Conservation (phyloP, 768 basidiomycete species). For the Suillus plorans region DNA sequence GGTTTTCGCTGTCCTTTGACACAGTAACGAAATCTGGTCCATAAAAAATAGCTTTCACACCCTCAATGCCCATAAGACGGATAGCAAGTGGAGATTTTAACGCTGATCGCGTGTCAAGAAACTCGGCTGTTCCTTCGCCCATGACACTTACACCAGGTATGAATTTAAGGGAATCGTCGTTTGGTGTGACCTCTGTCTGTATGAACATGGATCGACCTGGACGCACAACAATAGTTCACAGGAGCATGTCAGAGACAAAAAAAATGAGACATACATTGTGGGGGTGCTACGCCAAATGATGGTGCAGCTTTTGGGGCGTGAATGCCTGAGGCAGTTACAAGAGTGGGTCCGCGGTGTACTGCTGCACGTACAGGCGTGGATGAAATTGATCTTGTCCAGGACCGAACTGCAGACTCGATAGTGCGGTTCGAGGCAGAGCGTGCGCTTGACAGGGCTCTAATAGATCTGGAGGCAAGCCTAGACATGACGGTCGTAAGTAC, state of each 20-base stretch:
- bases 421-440: slow-evolving; percentile 8
- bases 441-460: slow-evolving; percentile 12
- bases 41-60: slow-evolving; percentile 70
- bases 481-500: slow-evolving; percentile 12
- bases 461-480: slow-evolving; percentile 15
- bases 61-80: slow-evolving; percentile 91
- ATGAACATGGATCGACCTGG: slow-evolving; percentile 93
- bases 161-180: slow-evolving; percentile 97
- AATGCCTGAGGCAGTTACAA: slow-evolving; percentile 34
- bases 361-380: slow-evolving; percentile 18
- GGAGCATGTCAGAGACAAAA: not conserved
- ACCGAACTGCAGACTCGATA: slow-evolving; percentile 15
- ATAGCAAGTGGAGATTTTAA: slow-evolving; percentile 93
- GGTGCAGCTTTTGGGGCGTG: slow-evolving; percentile 13
- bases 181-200: slow-evolving; percentile 96
- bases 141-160: slow-evolving; percentile 92
- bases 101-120: slow-evolving; percentile 85
- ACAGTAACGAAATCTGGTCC: slow-evolving; percentile 91
- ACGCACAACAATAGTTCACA: not conserved
- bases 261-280: slow-evolving; percentile 33
- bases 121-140: slow-evolving; percentile 88
- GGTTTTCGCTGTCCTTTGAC: slow-evolving; percentile 81
- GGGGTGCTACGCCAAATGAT: slow-evolving; percentile 14
- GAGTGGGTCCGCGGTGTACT: slow-evolving; percentile 31
- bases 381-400: slow-evolving; percentile 25